Conservation (phyloP, 2,329 filamentous ascomycete species). For the Eutypella sp. region DNA sequence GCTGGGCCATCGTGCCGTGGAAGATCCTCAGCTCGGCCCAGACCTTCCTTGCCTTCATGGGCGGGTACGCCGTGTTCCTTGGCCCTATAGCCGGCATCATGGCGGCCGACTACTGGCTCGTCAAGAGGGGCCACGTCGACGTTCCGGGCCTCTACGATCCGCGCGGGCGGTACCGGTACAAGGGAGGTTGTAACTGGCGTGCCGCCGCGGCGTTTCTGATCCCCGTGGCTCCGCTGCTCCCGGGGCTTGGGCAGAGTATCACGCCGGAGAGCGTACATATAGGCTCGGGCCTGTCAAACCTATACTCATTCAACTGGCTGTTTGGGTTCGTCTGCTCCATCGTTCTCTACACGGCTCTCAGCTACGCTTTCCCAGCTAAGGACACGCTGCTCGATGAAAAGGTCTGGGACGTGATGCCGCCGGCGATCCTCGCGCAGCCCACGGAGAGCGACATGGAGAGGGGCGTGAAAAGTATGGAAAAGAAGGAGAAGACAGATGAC, state of each 20-base stretch:
- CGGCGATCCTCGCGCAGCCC: constrained; percentile 16
- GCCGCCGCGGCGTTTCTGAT: constrained; percentile 53
- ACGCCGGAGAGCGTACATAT: constrained; percentile 25
- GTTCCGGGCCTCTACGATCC: constrained; percentile 31
- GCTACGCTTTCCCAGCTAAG: constrained; percentile 41
- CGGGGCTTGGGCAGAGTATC: constrained; percentile 45
- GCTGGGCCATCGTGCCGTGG: constrained; percentile 60
- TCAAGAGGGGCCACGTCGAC: constrained; percentile 48
- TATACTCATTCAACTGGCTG: constrained; percentile 64
- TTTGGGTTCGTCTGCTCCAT: constrained; percentile 55
- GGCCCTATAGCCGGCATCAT: constrained; percentile 60
- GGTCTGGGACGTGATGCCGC: constrained; percentile 30
- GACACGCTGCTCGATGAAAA: constrained; percentile 42
- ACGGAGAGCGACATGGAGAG: constrained; percentile 11
- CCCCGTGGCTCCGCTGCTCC: constrained; percentile 51
- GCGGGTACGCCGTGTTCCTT: constrained; percentile 54
- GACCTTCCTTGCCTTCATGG: constrained; percentile 61
- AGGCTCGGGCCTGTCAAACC: constrained; percentile 41
- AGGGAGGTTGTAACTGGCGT: constrained; percentile 52
- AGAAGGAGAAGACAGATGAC: not conserved
- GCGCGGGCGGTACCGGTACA: constrained; percentile 39
- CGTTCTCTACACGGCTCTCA: constrained; percentile 49
- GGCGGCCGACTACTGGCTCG: constrained; percentile 55
- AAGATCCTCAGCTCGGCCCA: constrained; percentile 56
- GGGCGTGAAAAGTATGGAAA: not conserved